phyloP scores from a whole-genome alignment of 2,329 filamentous ascomycete species.

The Cladosporium colombiae region DNA sequence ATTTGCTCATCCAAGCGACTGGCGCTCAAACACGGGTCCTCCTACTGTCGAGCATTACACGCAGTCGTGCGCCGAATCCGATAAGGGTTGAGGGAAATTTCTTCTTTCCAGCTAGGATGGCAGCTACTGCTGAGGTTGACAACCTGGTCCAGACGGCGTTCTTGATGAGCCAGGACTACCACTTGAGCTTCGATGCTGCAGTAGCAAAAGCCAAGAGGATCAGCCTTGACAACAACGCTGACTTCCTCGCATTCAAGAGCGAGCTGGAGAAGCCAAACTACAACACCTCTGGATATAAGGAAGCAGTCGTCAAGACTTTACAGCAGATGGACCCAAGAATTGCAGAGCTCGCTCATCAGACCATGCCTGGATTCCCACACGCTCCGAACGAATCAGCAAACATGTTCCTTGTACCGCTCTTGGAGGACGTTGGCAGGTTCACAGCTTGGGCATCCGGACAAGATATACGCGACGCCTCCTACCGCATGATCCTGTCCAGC shows the following conservation, averaged over 20 bases:
- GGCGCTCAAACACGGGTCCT: conserved; percentile 62
- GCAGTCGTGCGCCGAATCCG: conserved; percentile 53
- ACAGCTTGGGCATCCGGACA: conserved; percentile 46
- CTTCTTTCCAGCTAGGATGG: conserved; percentile 48
- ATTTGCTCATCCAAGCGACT: conserved; percentile 75
- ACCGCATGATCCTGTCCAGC: conserved; percentile 38
- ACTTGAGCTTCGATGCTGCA: conserved; percentile 31
- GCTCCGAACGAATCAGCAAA: conserved; percentile 35
- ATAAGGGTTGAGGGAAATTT: conserved; percentile 34
- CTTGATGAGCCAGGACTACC: conserved; percentile 38
- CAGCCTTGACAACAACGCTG: not conserved
- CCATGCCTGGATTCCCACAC: conserved; percentile 27
- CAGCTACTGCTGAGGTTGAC: conserved; percentile 43
- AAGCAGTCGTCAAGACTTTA: conserved; percentile 18
- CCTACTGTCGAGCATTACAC: conserved; percentile 54
- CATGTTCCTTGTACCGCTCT: conserved; percentile 66
- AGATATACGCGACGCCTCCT: conserved; percentile 41
- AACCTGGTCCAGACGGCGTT: conserved; percentile 45
- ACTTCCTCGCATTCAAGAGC: conserved; percentile 14
- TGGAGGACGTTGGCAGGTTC: conserved; percentile 48
- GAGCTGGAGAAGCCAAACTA: conserved; percentile 22
- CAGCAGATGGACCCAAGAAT: conserved; percentile 48
- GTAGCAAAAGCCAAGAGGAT: conserved; percentile 5
- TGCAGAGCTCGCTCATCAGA: conserved; percentile 52
- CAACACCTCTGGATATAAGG: conserved; percentile 13